A percentile compares a stretch with the other conserved stretches of the same genome.
These are phyloP conservation scores for Suillus subalutaceus DNA, from an alignment of 768 basidiomycete genomes.

Conservation along the genomic window DNA sequence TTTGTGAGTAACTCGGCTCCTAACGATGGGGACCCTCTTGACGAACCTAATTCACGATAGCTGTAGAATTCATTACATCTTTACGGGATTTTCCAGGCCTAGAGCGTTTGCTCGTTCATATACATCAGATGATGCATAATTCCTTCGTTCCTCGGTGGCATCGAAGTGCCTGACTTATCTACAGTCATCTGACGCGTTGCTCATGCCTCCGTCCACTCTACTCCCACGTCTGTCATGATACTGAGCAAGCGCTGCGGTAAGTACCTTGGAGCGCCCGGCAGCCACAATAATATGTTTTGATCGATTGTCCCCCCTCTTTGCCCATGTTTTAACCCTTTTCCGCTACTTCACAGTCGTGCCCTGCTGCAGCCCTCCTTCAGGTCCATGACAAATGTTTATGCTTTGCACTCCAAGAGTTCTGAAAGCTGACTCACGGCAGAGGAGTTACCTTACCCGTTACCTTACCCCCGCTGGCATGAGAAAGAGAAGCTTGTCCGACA, in stretches of 20 bases:
- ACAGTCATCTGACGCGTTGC: background rate
- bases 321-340: too few relatives aligned
- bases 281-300: background rate
- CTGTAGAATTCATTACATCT: background rate
- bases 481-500: background rate
- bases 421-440: background rate
- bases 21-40: background rate
- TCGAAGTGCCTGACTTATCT: background rate
- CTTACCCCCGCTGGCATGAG: conserved; percentile 1
- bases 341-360: too few relatives aligned
- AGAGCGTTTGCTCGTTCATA: background rate
- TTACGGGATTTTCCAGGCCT: background rate
- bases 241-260: background rate
- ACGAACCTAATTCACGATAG: background rate
- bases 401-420: background rate
- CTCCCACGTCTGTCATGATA: background rate
- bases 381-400: too few relatives aligned
- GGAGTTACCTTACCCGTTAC: background rate
- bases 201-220: background rate
- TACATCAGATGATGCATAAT: background rate
- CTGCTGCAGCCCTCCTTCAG: background rate
- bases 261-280: background rate
- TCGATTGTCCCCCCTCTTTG: too few relatives aligned
- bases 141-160: background rate
- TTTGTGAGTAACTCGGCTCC: conserved; percentile 5